These are phyloP conservation scores for Dendrocalamus latiflorus DNA, from an alignment of 202 grass and related monocot species.

Conservation along the genomic window DNA sequence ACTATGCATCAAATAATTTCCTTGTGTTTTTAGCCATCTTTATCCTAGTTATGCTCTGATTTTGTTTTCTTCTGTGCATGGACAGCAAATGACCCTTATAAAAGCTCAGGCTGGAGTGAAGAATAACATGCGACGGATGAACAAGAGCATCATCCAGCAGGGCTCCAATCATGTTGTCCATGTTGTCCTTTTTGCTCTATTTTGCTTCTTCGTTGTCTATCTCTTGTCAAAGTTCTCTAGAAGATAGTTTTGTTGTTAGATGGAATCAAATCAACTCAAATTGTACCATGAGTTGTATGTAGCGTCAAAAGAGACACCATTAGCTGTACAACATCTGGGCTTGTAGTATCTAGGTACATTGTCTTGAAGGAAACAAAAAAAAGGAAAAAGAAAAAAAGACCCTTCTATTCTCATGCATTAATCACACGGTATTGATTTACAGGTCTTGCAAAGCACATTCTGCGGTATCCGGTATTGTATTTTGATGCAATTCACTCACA, in stretches of 20 bases:
- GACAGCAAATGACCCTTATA: constrained; percentile 71
- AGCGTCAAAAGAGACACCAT: not conserved
- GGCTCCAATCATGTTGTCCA: constrained; percentile 74
- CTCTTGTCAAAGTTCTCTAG: constrained; percentile 67
- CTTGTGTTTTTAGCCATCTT: not conserved
- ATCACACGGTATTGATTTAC: too few relatives aligned
- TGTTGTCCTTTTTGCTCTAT: constrained; percentile 60
- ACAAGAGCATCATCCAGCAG: constrained; percentile 66
- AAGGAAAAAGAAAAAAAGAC: too few relatives aligned
- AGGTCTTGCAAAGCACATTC: not conserved
- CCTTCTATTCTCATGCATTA: too few relatives aligned
- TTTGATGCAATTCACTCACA: not conserved
- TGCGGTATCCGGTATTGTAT: not conserved
- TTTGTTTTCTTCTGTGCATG: not conserved
- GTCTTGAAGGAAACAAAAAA: too few relatives aligned
- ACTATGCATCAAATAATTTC: not conserved
- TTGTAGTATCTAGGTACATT: too few relatives aligned
- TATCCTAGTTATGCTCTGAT: not conserved
- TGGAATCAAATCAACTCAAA: too few relatives aligned
- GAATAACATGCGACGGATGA: constrained; percentile 80
- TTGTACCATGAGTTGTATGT: constrained; percentile 34
- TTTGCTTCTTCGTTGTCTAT: constrained; percentile 83
- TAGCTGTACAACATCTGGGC: not conserved
- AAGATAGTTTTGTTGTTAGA: constrained; percentile 45
- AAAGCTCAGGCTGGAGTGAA: constrained; percentile 78